phyloP scores from a whole-genome alignment of 495 filamentous ascomycete genomes.

The Recurvomyces mirabilis region DNA sequence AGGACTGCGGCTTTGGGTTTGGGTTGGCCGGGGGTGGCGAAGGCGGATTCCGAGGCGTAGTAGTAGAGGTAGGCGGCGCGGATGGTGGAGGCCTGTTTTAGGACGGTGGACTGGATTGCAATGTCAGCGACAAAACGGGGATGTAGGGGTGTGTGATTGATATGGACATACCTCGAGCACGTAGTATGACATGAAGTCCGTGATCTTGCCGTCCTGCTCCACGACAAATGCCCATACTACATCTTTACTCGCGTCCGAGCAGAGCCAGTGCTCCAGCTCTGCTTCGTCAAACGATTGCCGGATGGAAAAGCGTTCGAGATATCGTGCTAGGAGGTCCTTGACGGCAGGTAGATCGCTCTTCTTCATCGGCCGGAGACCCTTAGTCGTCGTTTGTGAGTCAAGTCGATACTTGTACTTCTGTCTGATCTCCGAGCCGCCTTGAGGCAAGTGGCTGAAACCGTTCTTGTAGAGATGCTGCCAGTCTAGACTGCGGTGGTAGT shows the following conservation, averaged over 20 bases:
- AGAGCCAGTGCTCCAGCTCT: slow-evolving; percentile 80
- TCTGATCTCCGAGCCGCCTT: slow-evolving; percentile 65
- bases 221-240: slow-evolving; percentile 89
- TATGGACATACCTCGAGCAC: slow-evolving; percentile 47
- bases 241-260: slow-evolving; percentile 50
- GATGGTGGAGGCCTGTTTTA: slow-evolving; percentile 50
- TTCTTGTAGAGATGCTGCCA: slow-evolving; percentile 94
- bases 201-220: slow-evolving; percentile 72
- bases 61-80: slow-evolving; percentile 92
- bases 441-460: slow-evolving; percentile 74
- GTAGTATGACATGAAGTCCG: slow-evolving; percentile 95
- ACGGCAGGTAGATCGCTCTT: slow-evolving; percentile 71
- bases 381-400: slow-evolving; percentile 54
- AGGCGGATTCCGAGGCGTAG: slow-evolving; percentile 78
- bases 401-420: slow-evolving; percentile 73
- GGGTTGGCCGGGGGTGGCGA: slow-evolving; percentile 39
- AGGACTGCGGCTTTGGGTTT: slow-evolving; percentile 35
- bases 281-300: slow-evolving; percentile 68
- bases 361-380: slow-evolving; percentile 70
- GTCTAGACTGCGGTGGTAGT: slow-evolving; percentile 84
- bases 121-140: neutral
- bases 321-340: slow-evolving; percentile 60
- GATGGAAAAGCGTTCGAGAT: slow-evolving; percentile 67
- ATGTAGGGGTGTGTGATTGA: neutral
- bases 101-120: slow-evolving; percentile 54